phyloP scores from a whole-genome alignment of 148 eudicot species.

The Salicornia ramosissima region DNA sequence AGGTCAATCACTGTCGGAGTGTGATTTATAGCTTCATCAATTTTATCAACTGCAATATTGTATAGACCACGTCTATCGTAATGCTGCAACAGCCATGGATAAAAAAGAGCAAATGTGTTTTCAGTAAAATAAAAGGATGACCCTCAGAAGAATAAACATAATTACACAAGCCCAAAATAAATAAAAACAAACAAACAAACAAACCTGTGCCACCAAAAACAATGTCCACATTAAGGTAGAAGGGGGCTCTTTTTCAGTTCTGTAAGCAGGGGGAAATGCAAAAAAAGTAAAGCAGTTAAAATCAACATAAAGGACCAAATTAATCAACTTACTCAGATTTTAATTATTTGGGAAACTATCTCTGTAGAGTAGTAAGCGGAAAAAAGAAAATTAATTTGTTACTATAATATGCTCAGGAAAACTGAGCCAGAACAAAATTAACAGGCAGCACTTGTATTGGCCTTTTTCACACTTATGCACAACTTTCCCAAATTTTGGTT shows the following conservation, averaged over 20 bases:
- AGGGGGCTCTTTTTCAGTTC: constrained; percentile 83
- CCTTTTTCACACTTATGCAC: background rate
- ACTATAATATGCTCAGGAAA: background rate
- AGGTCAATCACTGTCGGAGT: constrained; percentile 96
- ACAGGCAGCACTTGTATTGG: background rate
- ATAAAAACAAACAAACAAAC: too few relatives aligned
- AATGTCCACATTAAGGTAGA: constrained; percentile 89
- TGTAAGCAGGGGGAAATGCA: constrained; percentile 21
- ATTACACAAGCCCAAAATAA: background rate
- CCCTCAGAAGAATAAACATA: background rate
- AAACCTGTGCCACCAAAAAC: constrained; percentile 89
- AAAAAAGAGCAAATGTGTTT: background rate
- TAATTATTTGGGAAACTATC: too few relatives aligned
- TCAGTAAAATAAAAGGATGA: background rate
- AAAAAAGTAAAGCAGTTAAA: background rate
- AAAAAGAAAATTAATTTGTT: background rate
- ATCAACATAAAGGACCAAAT: background rate
- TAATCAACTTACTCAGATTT: background rate
- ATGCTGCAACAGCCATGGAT: constrained; percentile 48
- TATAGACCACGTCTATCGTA: constrained; percentile 79
- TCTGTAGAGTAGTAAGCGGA: too few relatives aligned
- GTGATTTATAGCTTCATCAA: constrained; percentile 87
- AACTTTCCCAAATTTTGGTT: background rate
- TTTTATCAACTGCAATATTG: constrained; percentile 68
- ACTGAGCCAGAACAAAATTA: background rate